phyloP scores from a whole-genome alignment of 139 green algal species.

The Chlorella sp. region DNA sequence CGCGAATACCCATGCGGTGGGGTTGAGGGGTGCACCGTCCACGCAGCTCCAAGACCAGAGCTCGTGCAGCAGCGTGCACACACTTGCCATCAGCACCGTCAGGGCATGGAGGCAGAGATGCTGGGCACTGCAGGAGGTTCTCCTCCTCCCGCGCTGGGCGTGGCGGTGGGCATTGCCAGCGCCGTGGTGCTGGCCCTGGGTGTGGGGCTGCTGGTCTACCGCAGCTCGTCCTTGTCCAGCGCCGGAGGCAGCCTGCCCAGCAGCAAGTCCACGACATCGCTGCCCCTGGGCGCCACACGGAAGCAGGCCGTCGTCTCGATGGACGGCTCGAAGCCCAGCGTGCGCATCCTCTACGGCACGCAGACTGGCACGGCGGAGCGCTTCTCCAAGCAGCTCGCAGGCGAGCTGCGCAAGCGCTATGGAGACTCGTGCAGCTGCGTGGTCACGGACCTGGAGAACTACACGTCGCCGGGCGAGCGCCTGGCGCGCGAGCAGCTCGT shows the following conservation, averaged over 20 bases:
- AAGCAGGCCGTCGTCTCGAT: too few relatives aligned
- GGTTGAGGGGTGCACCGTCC: too few relatives aligned
- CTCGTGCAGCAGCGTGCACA: too few relatives aligned
- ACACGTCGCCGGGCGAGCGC: constrained; percentile 22
- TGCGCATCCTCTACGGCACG: constrained; percentile 50
- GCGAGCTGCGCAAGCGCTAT: constrained; percentile 45
- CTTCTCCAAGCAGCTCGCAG: constrained; percentile 77
- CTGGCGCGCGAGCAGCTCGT: constrained; percentile 68
- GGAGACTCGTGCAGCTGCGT: constrained; percentile 47
- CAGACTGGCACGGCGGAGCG: constrained; percentile 63
- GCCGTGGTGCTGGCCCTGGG: not conserved
- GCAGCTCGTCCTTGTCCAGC: not conserved
- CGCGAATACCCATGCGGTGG: too few relatives aligned
- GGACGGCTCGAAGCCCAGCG: constrained; percentile 27
- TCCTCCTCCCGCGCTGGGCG: too few relatives aligned
- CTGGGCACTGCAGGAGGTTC: too few relatives aligned
- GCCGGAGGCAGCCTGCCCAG: not conserved
- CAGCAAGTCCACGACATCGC: not conserved
- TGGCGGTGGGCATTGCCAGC: not conserved
- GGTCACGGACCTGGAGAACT: constrained; percentile 70
- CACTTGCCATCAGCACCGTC: too few relatives aligned
- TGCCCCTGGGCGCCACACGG: not conserved
- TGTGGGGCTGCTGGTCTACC: not conserved
- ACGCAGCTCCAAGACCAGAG: too few relatives aligned
- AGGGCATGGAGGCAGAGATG: too few relatives aligned